These are phyloP conservation scores for Inga leiocalycina DNA, from an alignment of 306 rosid species.

Conservation along the genomic window DNA sequence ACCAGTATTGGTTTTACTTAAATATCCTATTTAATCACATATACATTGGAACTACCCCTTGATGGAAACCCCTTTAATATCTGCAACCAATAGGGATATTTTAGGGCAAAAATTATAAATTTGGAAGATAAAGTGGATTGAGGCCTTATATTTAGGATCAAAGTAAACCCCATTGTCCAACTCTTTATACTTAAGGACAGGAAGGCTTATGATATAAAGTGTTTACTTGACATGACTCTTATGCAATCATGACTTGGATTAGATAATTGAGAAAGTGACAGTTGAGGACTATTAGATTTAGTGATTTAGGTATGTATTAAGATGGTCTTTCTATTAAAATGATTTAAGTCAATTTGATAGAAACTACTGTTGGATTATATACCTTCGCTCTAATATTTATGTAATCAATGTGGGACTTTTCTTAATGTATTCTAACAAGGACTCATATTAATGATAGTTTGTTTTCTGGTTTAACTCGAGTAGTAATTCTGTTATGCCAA, in stretches of 20 bases:
- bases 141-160: too few relatives aligned
- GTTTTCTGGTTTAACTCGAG: background rate
- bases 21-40: background rate
- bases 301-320: too few relatives aligned
- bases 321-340: too few relatives aligned
- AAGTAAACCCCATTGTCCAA: background rate
- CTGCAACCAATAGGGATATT: too few relatives aligned
- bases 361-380: too few relatives aligned
- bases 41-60: too few relatives aligned
- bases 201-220: background rate
- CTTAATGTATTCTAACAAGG: background rate
- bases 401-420: too few relatives aligned
- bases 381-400: too few relatives aligned
- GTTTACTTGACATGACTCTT: background rate
- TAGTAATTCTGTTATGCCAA: conserved; percentile 5
- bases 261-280: background rate
- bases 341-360: too few relatives aligned
- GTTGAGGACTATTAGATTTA: background rate
- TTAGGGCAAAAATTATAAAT: too few relatives aligned
- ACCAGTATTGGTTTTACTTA: background rate
- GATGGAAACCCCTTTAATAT: too few relatives aligned
- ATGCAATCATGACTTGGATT: background rate
- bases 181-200: too few relatives aligned
- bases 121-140: background rate
- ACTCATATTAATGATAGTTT: background rate